Percentiles rank a stretch among this genome's conserved stretches.
Evolutionary conservation across 305 asterid species (phyloP).

Genomic region (Fraxinus floribunda): DNA sequence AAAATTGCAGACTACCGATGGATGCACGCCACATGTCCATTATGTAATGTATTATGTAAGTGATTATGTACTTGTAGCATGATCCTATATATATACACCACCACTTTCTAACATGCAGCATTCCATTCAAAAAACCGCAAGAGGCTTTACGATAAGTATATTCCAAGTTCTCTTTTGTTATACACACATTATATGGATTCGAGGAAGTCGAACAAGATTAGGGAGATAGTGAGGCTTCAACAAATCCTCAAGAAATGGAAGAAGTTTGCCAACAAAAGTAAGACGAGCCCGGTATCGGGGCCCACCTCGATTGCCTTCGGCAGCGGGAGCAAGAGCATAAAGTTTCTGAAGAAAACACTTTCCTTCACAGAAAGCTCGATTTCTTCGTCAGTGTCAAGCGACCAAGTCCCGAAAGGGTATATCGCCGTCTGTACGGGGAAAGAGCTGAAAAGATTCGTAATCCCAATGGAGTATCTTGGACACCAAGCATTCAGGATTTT

Average conservation of each 20-base stretch:
- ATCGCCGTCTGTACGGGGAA: conserved; percentile 68
- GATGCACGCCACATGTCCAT: too few relatives aligned
- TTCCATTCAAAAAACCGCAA: not conserved
- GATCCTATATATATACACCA: conserved; percentile 10
- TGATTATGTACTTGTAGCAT: too few relatives aligned
- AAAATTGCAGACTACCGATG: too few relatives aligned
- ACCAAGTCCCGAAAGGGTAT: conserved; percentile 63
- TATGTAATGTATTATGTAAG: too few relatives aligned
- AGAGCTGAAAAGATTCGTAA: conserved; percentile 62
- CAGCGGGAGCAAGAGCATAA: conserved; percentile 39
- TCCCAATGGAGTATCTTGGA: conserved; percentile 60
- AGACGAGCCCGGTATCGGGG: not conserved
- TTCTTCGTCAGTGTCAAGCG: not conserved
- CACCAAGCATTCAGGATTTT: conserved; percentile 58
- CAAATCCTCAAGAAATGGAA: conserved; percentile 87
- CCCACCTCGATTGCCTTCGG: not conserved
- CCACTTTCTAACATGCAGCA: conserved; percentile 7
- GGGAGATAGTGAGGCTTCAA: conserved; percentile 80
- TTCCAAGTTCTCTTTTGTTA: not conserved
- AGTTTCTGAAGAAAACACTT: conserved; percentile 74
- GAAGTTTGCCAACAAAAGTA: conserved; percentile 41
- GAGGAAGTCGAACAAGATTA: conserved; percentile 67
- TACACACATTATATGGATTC: conserved; percentile 33
- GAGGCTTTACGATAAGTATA: not conserved
- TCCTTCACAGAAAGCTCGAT: conserved; percentile 59